Conservation (phyloP, 257 asterid species). For the Henckelia pumila region DNA sequence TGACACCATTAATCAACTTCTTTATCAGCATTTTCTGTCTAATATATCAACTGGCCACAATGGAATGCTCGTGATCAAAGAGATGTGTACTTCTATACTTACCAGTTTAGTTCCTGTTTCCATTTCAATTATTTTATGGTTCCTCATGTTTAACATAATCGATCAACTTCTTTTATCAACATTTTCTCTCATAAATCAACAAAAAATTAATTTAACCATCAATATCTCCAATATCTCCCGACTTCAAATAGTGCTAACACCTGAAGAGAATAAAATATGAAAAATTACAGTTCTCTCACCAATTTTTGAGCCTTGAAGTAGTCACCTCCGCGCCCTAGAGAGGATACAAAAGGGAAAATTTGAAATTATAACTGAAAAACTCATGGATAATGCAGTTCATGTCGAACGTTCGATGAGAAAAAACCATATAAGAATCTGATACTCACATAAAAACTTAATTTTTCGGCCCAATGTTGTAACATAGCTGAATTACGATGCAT, state of each 20-base stretch:
- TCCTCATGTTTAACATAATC: background rate
- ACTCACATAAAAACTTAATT: conserved; percentile 74
- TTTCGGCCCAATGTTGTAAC: conserved; percentile 69
- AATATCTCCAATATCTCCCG: background rate
- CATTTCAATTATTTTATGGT: too few species aligned
- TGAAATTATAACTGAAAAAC: conserved; percentile 18
- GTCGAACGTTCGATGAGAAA: background rate
- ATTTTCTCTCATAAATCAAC: background rate
- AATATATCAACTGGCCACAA: background rate
- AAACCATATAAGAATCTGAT: conserved; percentile 1
- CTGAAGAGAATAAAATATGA: conserved; percentile 12
- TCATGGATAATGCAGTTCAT: background rate
- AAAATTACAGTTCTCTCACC: conserved; percentile 46
- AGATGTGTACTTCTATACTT: background rate
- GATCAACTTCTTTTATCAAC: background rate
- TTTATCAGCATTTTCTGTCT: too few species aligned
- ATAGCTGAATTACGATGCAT: conserved; percentile 77
- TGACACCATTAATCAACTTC: too few species aligned
- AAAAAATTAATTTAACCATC: background rate
- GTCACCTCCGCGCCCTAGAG: conserved; percentile 94
- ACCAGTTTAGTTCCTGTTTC: background rate
- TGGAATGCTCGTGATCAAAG: background rate
- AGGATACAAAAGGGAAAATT: conserved; percentile 18
- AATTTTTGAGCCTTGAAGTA: conserved; percentile 85
- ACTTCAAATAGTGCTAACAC: background rate